phyloP scores from a whole-genome alignment of 768 basidiomycete genomes.

The Trametes gibbosa region DNA sequence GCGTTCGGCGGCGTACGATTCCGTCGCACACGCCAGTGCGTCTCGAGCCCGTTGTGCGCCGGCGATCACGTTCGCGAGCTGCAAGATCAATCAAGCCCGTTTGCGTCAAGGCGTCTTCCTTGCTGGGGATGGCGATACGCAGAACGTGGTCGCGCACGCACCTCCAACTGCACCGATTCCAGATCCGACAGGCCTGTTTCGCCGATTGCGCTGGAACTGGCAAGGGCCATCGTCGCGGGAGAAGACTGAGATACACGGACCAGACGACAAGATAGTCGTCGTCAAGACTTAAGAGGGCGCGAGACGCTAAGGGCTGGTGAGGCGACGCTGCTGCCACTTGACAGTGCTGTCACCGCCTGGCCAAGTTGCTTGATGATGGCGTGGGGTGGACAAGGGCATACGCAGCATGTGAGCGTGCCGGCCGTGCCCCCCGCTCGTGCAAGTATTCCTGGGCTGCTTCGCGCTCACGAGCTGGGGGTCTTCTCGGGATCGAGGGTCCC shows the following conservation, averaged over 20 bases:
- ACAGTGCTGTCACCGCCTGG: not conserved
- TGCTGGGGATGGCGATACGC: not conserved
- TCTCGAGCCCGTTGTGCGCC: slow-evolving; percentile 26
- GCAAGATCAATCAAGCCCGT: not conserved
- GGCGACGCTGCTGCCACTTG: not conserved
- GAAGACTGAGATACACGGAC: not conserved
- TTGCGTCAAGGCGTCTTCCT: too few relatives aligned
- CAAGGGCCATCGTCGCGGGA: slow-evolving; percentile 1
- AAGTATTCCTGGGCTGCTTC: not conserved
- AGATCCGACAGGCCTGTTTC: not conserved
- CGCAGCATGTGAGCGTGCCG: not conserved
- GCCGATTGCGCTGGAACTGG: not conserved
- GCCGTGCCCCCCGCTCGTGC: not conserved
- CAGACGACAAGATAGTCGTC: too few relatives aligned
- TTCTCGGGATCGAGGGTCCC: too few relatives aligned
- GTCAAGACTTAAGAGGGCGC: not conserved
- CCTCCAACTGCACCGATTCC: not conserved
- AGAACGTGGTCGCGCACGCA: not conserved
- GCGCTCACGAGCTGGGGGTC: not conserved
- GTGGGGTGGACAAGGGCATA: too few relatives aligned
- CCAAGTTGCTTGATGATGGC: not conserved
- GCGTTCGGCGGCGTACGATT: slow-evolving; percentile 23
- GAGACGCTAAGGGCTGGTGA: not conserved
- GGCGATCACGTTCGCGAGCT: slow-evolving; percentile 6
- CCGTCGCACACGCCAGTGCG: slow-evolving; percentile 25